Evolutionary conservation across 768 basidiomycete species (phyloP).

Genomic region (Tylopilus felleus): DNA sequence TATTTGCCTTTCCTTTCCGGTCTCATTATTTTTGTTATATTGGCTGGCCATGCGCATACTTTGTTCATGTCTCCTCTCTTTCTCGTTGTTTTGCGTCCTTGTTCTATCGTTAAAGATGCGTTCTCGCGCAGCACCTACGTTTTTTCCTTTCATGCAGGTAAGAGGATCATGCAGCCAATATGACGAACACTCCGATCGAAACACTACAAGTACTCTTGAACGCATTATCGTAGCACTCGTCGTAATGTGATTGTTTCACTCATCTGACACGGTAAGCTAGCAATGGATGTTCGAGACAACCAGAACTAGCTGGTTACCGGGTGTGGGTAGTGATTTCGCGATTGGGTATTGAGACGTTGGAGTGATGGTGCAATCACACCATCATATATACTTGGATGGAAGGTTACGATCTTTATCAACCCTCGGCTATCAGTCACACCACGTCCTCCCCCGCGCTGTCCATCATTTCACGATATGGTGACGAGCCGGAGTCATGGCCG

Average conservation of each 20-base stretch:
- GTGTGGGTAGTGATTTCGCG: not conserved
- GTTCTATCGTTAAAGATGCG: constrained; percentile 16
- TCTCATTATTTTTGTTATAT: constrained; percentile 20
- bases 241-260: constrained; percentile 26
- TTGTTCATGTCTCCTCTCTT: constrained; percentile 11
- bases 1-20: constrained; percentile 22
- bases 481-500: too few relatives aligned
- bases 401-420: too few relatives aligned
- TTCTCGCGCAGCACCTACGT: constrained; percentile 15
- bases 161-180: constrained; percentile 22
- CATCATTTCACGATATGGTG: too few relatives aligned
- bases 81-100: constrained; percentile 9
- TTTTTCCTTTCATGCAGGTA: constrained; percentile 29
- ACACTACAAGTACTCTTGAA: constrained; percentile 29
- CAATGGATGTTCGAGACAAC: not conserved
- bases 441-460: too few relatives aligned
- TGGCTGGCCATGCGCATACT: constrained; percentile 29
- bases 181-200: constrained; percentile 18
- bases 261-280: not conserved
- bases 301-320: not conserved
- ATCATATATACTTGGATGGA: too few relatives aligned
- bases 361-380: not conserved
- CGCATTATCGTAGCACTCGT: constrained; percentile 21
- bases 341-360: not conserved
- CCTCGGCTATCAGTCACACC: too few relatives aligned